A percentile compares a stretch with the other conserved stretches of the same genome.
Conservation (phyloP, 2,329 filamentous ascomycete genomes). For the Scedosporium boydii region DNA sequence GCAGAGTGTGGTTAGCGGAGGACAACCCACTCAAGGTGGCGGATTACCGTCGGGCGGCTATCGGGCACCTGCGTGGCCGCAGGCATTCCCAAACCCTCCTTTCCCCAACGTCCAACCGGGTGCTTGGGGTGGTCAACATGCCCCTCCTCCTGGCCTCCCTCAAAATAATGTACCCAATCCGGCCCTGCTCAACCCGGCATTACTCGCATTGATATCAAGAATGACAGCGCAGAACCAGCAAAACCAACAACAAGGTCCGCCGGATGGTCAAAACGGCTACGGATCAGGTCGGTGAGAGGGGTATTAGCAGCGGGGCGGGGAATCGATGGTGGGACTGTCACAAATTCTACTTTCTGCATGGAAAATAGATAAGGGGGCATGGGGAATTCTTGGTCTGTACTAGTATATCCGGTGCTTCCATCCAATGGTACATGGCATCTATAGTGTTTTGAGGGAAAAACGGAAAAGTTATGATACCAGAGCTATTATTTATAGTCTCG, state of each 20-base stretch:
- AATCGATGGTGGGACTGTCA: not conserved
- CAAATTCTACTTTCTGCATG: not conserved
- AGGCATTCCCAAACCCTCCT: not conserved
- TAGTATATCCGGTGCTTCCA: not conserved
- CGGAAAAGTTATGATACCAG: not conserved
- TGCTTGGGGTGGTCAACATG: not conserved
- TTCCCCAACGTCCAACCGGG: not conserved
- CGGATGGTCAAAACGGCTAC: not conserved
- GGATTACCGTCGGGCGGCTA: not conserved
- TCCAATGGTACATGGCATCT: not conserved
- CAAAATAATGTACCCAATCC: not conserved
- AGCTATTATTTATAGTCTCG: not conserved
- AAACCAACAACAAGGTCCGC: not conserved
- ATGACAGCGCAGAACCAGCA: conserved; percentile 1
- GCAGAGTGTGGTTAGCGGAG: not conserved
- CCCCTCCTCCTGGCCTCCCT: not conserved
- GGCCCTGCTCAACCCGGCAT: not conserved
- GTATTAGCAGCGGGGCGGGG: not conserved
- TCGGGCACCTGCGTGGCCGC: not conserved
- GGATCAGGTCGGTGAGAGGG: not conserved
- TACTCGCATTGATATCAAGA: not conserved
- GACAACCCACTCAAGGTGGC: not conserved
- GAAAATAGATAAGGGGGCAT: not conserved
- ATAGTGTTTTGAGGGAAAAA: not conserved
- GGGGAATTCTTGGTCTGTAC: not conserved